Evolutionary conservation across 441 rosid genomes (phyloP).

Genomic region (Omphalea diandra): DNA sequence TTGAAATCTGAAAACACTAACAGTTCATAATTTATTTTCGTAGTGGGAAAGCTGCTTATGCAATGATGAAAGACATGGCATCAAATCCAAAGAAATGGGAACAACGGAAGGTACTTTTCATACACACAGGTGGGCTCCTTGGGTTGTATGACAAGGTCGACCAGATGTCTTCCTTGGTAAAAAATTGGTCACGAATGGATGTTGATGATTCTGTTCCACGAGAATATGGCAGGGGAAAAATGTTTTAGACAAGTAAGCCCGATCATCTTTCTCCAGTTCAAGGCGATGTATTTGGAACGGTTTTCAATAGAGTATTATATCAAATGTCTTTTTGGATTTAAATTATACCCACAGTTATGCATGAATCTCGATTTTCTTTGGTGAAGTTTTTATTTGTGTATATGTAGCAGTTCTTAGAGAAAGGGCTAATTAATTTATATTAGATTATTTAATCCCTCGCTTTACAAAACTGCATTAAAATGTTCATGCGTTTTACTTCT

Average conservation of each 20-base stretch:
- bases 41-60: slow-evolving; percentile 85
- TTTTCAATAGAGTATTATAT: no score
- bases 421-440: no score
- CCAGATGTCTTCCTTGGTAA: slow-evolving; percentile 56
- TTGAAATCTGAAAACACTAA: not conserved
- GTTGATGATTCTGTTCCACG: slow-evolving; percentile 72
- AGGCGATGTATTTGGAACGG: no score
- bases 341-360: no score
- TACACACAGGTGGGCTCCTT: slow-evolving; percentile 88
- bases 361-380: no score
- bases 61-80: slow-evolving; percentile 71
- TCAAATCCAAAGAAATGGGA: slow-evolving; percentile 76
- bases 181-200: slow-evolving; percentile 73
- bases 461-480: no score
- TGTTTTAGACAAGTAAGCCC: slow-evolving; percentile 59
- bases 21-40: slow-evolving; percentile 12
- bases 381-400: no score
- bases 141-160: slow-evolving; percentile 82
- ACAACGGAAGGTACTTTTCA: slow-evolving; percentile 71
- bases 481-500: no score
- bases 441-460: no score
- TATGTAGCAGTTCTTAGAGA: no score
- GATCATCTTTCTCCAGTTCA: no score
- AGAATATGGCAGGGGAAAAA: slow-evolving; percentile 69
- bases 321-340: no score